A percentile compares a stretch with the other conserved stretches of the same genome.
Conservation (phyloP, 345 rosid genomes). For the Garcia nutans region DNA sequence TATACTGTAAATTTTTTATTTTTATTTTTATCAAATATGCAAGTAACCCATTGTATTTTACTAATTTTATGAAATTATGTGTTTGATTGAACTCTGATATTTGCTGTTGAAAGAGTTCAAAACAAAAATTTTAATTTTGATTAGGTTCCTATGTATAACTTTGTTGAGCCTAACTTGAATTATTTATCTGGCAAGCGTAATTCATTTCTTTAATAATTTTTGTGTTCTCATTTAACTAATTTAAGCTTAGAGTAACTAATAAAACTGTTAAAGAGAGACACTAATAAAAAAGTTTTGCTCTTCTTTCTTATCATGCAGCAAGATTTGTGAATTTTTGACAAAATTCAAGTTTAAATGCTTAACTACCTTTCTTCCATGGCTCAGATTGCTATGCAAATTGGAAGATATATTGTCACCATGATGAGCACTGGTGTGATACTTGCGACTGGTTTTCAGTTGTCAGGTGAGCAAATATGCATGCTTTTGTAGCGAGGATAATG, state of each 20-base stretch:
- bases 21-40: background rate
- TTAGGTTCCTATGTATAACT: background rate
- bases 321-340: background rate
- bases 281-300: background rate
- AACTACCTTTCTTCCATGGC: background rate
- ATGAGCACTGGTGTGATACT: constrained; percentile 90
- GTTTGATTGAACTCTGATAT: background rate
- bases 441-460: constrained; percentile 72
- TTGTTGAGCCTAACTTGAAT: background rate
- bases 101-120: background rate
- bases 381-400: constrained; percentile 81
- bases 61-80: background rate
- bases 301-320: background rate
- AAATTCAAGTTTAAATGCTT: background rate
- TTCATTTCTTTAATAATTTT: background rate
- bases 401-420: constrained; percentile 92
- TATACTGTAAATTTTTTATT: background rate
- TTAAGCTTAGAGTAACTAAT: background rate
- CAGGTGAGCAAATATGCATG: constrained; percentile 51
- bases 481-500: constrained; percentile 1
- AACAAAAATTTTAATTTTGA: background rate
- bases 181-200: background rate
- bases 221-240: background rate
- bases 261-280: background rate
- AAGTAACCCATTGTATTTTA: background rate